phyloP scores from a whole-genome alignment of 768 basidiomycete genomes.

The Termitomyces sp. region DNA sequence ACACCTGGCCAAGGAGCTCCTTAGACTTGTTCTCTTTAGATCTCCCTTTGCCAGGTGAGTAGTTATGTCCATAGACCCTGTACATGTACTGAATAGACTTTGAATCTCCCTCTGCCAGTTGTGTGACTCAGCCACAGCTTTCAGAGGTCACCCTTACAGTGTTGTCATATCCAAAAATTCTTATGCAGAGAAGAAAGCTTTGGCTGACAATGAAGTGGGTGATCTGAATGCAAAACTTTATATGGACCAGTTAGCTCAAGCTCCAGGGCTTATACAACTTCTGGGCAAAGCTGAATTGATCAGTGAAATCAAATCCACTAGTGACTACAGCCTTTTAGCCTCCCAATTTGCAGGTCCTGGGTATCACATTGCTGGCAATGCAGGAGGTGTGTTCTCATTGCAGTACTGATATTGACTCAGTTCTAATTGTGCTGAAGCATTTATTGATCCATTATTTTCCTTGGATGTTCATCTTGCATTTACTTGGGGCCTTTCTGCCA shows the following conservation, averaged over 20 bases:
- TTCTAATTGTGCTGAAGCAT: slow-evolving; percentile 22
- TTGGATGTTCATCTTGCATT: slow-evolving; percentile 31
- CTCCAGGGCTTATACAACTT: neutral
- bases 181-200: slow-evolving; percentile 27
- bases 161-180: slow-evolving; percentile 37
- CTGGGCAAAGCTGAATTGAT: neutral
- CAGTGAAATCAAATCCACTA: neutral
- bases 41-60: too few species aligned
- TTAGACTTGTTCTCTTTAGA: too few species aligned
- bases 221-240: slow-evolving; percentile 30
- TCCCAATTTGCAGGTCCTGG: neutral
- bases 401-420: neutral
- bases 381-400: slow-evolving; percentile 24
- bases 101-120: too few species aligned
- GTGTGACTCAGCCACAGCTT: too few species aligned
- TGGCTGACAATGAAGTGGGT: slow-evolving; percentile 7
- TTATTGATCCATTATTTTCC: slow-evolving; percentile 38
- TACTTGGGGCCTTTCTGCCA: slow-evolving; percentile 26
- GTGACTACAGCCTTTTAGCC: neutral
- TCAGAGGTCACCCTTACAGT: too few species aligned
- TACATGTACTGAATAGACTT: too few species aligned
- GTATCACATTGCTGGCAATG: slow-evolving; percentile 29
- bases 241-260: slow-evolving; percentile 17
- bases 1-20: too few species aligned
- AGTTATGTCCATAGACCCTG: too few species aligned